Percentiles rank a stretch among this genome's conserved stretches.
Conservation (phyloP, 2,329 filamentous ascomycete genomes). For the Cadophora sp. region DNA sequence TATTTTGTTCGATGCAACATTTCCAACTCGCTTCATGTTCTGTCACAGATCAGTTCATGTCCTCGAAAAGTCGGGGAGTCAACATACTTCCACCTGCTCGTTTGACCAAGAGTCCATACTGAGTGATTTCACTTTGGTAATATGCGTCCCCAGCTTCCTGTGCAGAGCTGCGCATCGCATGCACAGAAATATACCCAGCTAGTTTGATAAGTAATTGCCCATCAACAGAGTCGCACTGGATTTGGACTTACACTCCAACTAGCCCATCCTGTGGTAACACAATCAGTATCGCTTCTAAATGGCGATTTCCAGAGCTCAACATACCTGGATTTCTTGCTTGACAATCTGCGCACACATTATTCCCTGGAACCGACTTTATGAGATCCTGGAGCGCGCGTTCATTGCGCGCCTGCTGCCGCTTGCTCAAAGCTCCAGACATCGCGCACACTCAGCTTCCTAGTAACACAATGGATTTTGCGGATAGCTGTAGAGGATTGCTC, state of each 20-base stretch:
- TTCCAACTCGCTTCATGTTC: slow-evolving; percentile 96
- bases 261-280: slow-evolving; percentile 43
- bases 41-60: slow-evolving; percentile 49
- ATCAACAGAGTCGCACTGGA: background rate
- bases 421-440: slow-evolving; percentile 82
- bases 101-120: slow-evolving; percentile 98
- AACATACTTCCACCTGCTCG: slow-evolving; percentile 90
- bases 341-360: slow-evolving; percentile 95
- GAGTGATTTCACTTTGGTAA: slow-evolving; percentile 97
- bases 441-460: background rate
- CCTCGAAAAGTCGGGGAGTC: slow-evolving; percentile 4
- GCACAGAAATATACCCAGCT: slow-evolving; percentile 96
- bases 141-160: slow-evolving; percentile 95
- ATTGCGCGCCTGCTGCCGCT: slow-evolving; percentile 97
- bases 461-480: background rate
- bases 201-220: slow-evolving; percentile 37
- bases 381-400: slow-evolving; percentile 91
- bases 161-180: slow-evolving; percentile 97
- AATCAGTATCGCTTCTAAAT: slow-evolving; percentile 26
- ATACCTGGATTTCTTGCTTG: slow-evolving; percentile 88
- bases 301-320: slow-evolving; percentile 39
- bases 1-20: slow-evolving; percentile 81
- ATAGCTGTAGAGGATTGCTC: background rate
- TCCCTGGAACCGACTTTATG: slow-evolving; percentile 82
- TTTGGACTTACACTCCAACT: slow-evolving; percentile 46